Evolutionary conservation across 805 yeast genomes (phyloP).

Genomic region (Candida cerambycidarum): DNA sequence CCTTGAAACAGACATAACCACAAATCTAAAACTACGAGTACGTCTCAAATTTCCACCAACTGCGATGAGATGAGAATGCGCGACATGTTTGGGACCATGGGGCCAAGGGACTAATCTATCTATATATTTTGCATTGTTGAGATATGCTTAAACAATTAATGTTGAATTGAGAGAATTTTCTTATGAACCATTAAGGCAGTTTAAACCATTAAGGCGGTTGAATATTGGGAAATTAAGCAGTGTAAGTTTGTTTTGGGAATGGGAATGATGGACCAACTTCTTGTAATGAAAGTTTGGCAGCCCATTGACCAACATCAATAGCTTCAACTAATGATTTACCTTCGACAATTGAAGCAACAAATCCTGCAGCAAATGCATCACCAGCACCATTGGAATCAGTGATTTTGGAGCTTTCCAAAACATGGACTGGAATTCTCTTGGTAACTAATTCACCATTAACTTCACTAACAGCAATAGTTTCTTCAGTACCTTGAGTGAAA

Average conservation of each 20-base stretch:
- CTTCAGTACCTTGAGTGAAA: conserved; percentile 93
- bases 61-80: neutral
- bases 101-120: conserved; percentile 1
- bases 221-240: conserved; percentile 46
- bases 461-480: conserved; percentile 75
- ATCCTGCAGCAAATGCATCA: conserved; percentile 97
- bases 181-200: conserved; percentile 34
- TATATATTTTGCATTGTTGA: conserved; percentile 7
- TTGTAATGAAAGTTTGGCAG: conserved; percentile 89
- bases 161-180: conserved; percentile 2
- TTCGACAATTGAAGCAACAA: conserved; percentile 82
- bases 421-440: conserved; percentile 65
- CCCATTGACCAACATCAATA: conserved; percentile 92
- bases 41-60: neutral
- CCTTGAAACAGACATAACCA: conserved; percentile 53
- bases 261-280: conserved; percentile 96
- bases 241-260: conserved; percentile 60
- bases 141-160: conserved; percentile 7
- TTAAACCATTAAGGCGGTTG: conserved; percentile 81
- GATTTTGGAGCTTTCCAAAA: conserved; percentile 64
- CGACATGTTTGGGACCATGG: conserved; percentile 7
- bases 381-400: conserved; percentile 99
- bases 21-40: neutral
- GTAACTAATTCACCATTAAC: conserved; percentile 46
- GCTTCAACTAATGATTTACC: conserved; percentile 60